Conservation (phyloP, 202 grass and related monocot species). For the Panicum virgatum region DNA sequence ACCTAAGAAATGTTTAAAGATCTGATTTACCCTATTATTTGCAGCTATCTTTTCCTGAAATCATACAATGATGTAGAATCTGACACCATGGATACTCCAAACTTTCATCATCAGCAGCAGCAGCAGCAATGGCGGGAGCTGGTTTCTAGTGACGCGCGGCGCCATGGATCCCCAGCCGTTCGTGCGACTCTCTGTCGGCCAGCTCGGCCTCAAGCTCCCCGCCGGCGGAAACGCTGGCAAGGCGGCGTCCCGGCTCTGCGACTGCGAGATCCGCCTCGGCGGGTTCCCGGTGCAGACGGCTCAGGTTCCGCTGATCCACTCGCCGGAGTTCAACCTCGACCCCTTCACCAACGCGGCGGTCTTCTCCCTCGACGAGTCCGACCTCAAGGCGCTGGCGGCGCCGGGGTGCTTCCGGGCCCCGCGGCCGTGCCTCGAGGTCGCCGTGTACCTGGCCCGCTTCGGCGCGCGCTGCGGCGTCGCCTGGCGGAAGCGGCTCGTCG, state of each 20-base stretch:
- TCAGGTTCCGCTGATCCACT: slow-evolving; percentile 50
- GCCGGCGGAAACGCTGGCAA: slow-evolving; percentile 20
- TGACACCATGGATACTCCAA: background rate
- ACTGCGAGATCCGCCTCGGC: slow-evolving; percentile 70
- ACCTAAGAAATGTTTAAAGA: background rate
- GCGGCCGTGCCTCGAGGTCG: slow-evolving; percentile 51
- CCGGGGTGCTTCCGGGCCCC: slow-evolving; percentile 56
- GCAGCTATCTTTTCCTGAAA: background rate
- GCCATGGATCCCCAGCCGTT: slow-evolving; percentile 78
- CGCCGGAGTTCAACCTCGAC: slow-evolving; percentile 50
- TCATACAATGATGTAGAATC: background rate
- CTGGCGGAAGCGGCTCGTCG: slow-evolving; percentile 55
- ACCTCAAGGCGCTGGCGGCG: slow-evolving; percentile 42
- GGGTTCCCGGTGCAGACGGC: slow-evolving; percentile 58
- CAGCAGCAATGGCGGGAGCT: slow-evolving; percentile 25
- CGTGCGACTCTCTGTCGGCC: slow-evolving; percentile 67
- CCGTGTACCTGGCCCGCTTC: slow-evolving; percentile 44
- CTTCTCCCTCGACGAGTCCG: slow-evolving; percentile 84
- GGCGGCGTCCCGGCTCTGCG: slow-evolving; percentile 32
- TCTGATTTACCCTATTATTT: background rate
- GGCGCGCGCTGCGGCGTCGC: slow-evolving; percentile 38
- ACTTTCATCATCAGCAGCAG: slow-evolving; percentile 38
- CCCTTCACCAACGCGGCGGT: slow-evolving; percentile 55
- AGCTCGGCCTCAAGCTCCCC: slow-evolving; percentile 71
- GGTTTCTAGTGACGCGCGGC: background rate